Percentiles rank a stretch among this genome's conserved stretches.
Conservation (phyloP, 345 rosid species). For the Syzygium grande region DNA sequence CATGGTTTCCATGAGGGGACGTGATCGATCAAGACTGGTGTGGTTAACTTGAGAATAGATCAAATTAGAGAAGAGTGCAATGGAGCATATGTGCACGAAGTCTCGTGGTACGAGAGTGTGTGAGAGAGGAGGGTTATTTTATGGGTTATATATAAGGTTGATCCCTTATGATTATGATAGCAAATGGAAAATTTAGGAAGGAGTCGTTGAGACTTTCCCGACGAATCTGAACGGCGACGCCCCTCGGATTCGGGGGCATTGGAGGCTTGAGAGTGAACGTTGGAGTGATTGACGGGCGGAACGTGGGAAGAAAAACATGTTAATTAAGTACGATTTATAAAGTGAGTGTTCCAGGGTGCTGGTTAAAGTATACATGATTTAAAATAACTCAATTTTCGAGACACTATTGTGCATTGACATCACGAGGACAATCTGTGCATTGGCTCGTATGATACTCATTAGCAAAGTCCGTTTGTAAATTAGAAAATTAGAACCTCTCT, state of each 20-base stretch:
- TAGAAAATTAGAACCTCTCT: neutral
- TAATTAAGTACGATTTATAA: neutral
- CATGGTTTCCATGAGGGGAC: conserved; percentile 37
- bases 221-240: neutral
- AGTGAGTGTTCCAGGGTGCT: neutral
- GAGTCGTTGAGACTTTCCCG: conserved; percentile 51
- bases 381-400: neutral
- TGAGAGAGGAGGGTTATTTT: neutral
- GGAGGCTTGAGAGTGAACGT: neutral
- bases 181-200: conserved; percentile 42
- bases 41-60: neutral
- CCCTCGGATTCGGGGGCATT: neutral
- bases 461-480: neutral
- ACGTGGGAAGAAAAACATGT: neutral
- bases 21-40: neutral
- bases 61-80: neutral
- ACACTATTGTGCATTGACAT: neutral
- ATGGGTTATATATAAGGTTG: neutral
- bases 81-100: neutral
- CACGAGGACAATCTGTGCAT: neutral
- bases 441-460: neutral
- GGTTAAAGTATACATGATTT: neutral
- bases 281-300: neutral
- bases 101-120: neutral
- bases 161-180: neutral